phyloP scores from a whole-genome alignment of 352 stramenopile genomes.

The Phytophthora ramorum region DNA sequence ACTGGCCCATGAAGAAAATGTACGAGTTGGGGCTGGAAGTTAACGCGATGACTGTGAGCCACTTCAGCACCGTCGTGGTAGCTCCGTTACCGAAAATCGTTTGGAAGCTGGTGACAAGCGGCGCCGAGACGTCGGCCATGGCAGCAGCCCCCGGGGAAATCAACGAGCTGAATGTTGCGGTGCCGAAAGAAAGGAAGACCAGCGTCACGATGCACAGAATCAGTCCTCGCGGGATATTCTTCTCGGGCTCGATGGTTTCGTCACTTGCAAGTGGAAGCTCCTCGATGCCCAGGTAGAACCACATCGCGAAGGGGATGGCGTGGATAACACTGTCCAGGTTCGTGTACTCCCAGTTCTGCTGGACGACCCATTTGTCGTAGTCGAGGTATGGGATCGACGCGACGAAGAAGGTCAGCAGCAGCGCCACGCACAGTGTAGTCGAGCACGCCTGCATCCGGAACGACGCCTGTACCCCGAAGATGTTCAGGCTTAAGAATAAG shows the following conservation, averaged over 20 bases:
- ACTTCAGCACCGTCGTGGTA: constrained; percentile 63
- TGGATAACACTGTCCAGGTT: constrained; percentile 49
- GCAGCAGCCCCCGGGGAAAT: constrained; percentile 54
- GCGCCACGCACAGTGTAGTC: constrained; percentile 56
- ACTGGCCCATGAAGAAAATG: constrained; percentile 75
- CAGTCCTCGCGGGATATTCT: constrained; percentile 72
- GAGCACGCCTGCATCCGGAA: constrained; percentile 74
- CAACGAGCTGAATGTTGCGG: constrained; percentile 69
- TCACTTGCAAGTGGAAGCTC: constrained; percentile 78
- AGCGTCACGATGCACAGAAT: constrained; percentile 65
- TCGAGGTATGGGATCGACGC: constrained; percentile 52
- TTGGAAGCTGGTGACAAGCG: constrained; percentile 48
- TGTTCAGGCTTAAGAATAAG: constrained; percentile 67
- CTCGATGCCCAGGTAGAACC: constrained; percentile 49
- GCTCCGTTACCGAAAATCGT: constrained; percentile 67
- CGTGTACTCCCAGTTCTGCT: constrained; percentile 64
- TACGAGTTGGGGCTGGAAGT: constrained; percentile 78
- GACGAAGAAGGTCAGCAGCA: constrained; percentile 72
- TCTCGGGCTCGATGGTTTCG: constrained; percentile 76
- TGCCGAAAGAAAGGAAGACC: constrained; percentile 67
- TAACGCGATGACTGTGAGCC: constrained; percentile 66
- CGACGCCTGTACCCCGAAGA: constrained; percentile 61
- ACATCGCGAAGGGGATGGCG: constrained; percentile 70
- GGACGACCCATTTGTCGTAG: constrained; percentile 65
- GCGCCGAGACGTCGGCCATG: constrained; percentile 44